phyloP scores from a whole-genome alignment of 1,139 yeast genomes.

The Debaryomyces robertsiae region DNA sequence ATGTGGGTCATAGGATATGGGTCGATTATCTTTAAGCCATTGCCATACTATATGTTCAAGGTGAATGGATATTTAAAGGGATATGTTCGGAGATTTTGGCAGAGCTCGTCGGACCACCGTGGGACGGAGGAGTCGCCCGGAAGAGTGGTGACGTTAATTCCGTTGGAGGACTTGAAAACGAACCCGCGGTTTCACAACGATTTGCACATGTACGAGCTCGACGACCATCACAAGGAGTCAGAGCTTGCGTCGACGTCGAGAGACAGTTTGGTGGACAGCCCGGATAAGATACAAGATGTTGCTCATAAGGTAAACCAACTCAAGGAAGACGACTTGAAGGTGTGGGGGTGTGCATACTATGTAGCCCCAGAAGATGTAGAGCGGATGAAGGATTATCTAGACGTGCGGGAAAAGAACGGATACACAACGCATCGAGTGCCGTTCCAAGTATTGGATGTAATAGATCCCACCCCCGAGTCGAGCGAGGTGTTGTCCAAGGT shows the following conservation, averaged over 20 bases:
- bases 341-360: conserved; percentile 84
- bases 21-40: conserved; percentile 87
- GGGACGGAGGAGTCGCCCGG: conserved; percentile 89
- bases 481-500: conserved; percentile 15
- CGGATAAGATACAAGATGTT: conserved; percentile 10
- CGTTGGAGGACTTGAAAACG: conserved; percentile 52
- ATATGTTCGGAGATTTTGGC: conserved; percentile 86
- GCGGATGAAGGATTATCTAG: conserved; percentile 68
- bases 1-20: conserved; percentile 94
- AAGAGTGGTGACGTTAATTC: conserved; percentile 78
- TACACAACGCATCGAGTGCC: conserved; percentile 72
- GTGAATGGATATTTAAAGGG: conserved; percentile 80
- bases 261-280: not conserved
- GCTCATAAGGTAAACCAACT: conserved; percentile 24
- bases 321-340: conserved; percentile 50
- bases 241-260: conserved; percentile 14
- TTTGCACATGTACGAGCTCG: conserved; percentile 42
- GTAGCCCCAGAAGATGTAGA: conserved; percentile 67
- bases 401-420: conserved; percentile 86
- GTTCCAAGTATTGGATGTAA: conserved; percentile 52
- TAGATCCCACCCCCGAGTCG: conserved; percentile 20
- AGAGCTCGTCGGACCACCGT: conserved; percentile 83
- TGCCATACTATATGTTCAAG: conserved; percentile 63
- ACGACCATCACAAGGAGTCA: conserved; percentile 14
- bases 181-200: conserved; percentile 49